phyloP scores from a whole-genome alignment of 2,329 filamentous ascomycete species.

The Ophiocordyceps polyrhachis-furcata region DNA sequence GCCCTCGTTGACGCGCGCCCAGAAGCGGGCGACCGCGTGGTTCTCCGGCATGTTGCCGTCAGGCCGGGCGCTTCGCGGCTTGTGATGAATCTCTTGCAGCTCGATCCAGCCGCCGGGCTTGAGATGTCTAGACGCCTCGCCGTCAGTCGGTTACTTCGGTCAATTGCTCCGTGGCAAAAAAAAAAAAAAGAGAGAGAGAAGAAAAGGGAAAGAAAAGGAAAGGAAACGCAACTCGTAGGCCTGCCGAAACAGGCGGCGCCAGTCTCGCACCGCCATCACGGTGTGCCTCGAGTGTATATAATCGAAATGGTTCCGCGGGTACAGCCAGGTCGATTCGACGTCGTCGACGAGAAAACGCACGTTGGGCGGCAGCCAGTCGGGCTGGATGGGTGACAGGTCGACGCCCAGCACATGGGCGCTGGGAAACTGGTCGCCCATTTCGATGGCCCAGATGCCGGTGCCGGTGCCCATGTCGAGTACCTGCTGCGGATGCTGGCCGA shows the following conservation, averaged over 20 bases:
- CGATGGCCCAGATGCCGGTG: constrained; percentile 41
- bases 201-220: no score
- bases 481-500: constrained; percentile 25
- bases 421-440: constrained; percentile 29
- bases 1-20: constrained; percentile 24
- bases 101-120: constrained; percentile 37
- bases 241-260: constrained; percentile 28
- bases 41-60: constrained; percentile 17
- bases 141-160: background rate
- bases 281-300: constrained; percentile 41
- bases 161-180: background rate
- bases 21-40: constrained; percentile 26
- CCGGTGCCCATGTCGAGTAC: constrained; percentile 40
- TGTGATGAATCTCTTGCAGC: constrained; percentile 33
- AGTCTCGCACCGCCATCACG: constrained; percentile 36
- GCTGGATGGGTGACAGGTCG: constrained; percentile 30
- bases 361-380: constrained; percentile 34
- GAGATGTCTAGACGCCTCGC: constrained; percentile 22
- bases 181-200: no score
- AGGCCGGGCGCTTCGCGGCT: constrained; percentile 23
- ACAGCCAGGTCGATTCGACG: constrained; percentile 35
- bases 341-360: constrained; percentile 38
- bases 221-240: constrained; percentile 21
- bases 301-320: constrained; percentile 35
- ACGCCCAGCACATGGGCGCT: constrained; percentile 24